Conservation (phyloP, 306 rosid genomes). For the Parietaria judaica region DNA sequence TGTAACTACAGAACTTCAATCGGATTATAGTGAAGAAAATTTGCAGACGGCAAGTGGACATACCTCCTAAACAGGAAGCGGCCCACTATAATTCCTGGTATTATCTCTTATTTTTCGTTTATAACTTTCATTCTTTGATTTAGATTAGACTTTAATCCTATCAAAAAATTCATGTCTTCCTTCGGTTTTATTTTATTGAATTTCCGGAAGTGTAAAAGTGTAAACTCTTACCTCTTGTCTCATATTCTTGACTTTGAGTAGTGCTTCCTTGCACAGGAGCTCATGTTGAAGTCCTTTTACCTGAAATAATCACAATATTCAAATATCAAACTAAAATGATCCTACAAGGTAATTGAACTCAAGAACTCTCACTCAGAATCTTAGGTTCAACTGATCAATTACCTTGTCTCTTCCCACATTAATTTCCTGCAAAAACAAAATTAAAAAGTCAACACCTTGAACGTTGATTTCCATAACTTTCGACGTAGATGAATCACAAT, state of each 20-base stretch:
- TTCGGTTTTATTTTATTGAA: not conserved
- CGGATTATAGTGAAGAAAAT: no score
- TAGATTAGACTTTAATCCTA: no score
- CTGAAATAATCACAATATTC: conserved; percentile 28
- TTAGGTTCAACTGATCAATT: conserved; percentile 8
- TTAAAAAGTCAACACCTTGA: not conserved
- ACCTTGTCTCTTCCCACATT: conserved; percentile 72
- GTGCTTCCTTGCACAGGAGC: conserved; percentile 57
- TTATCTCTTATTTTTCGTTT: no score
- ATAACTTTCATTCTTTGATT: no score
- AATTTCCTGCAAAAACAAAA: conserved; percentile 55
- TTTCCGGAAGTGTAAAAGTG: not conserved
- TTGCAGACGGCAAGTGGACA: no score
- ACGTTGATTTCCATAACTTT: no score
- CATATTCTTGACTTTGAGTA: conserved; percentile 40
- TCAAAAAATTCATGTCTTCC: not conserved
- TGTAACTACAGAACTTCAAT: no score
- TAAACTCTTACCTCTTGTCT: conserved; percentile 29
- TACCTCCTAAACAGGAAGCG: no score
- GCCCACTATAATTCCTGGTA: no score
- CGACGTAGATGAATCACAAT: not conserved
- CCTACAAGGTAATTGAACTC: not conserved
- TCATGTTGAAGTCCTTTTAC: conserved; percentile 65
- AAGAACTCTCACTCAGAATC: not conserved
- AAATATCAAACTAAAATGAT: not conserved